Base-by-base conservation (phyloP, 2,329 filamentous ascomycete genomes). In the Ophiostoma quercus region DNA sequence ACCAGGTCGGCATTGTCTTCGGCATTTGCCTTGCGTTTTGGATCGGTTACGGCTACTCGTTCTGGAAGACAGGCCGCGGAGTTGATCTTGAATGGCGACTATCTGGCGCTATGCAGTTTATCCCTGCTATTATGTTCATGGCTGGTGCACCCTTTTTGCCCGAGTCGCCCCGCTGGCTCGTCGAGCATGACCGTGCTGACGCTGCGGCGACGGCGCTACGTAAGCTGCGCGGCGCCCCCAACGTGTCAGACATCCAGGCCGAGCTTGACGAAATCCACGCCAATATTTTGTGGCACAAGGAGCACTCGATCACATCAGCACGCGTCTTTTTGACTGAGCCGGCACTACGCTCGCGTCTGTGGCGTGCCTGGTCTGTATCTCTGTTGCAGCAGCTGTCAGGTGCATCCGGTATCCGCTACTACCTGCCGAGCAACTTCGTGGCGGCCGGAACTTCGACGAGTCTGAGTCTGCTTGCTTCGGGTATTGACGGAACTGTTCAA, bases 301-400 rank as follows among this genome's bases (percentile, higher is more conserved):
- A 73, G 43, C 71, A 74, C 68, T 74, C 73, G 6, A 62, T 74
- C 51, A 74, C 68, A 9, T 74, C 73, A 1, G 69, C 70, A 73
- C 76, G 73, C 11, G 75, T 76, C 9, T 75, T 79, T 29, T 77
- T 79, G 72, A 77, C 75, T 8, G 72, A 79, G 62, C 73, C 75
- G 32, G 75, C 74, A 12, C 73, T 79, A 2, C 78, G 77, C 70
- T 74, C 76, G 32, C 75, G 78, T 0, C 71, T 79, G 19, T 79
- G 78, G 78, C 75, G 78, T 14, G 77, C 78, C 39, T 75, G 76
- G 63, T 69, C 78, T 7, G 69, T 79, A 2, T 75, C 76, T 22
- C 78, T 79, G 71, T 76, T 79, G 73, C 76, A 77, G 19, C 77
- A 78, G 72, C 78, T 79, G 77, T 76, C 75, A 62, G 78, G 78